Evolutionary conservation across 2,329 filamentous ascomycete species (phyloP).

Genomic region (Pestalotiopsis sp.): DNA sequence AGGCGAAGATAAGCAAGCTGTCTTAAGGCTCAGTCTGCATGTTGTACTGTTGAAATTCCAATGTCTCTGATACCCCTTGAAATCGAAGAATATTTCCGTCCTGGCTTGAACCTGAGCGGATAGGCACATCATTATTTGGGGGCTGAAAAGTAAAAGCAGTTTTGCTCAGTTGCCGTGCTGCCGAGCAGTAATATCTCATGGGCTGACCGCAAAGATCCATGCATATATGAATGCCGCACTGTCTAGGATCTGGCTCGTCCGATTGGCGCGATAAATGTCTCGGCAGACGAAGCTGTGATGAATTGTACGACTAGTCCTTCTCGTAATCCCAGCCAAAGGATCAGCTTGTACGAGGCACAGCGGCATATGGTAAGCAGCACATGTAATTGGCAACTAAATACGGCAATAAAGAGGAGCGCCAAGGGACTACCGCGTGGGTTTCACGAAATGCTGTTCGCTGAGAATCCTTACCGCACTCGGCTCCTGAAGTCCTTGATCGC

Average conservation of each 20-base stretch:
- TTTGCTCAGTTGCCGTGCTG: not conserved
- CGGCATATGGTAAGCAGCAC: not conserved
- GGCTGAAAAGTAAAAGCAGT: not conserved
- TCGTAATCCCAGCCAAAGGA: not conserved
- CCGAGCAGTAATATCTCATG: not conserved
- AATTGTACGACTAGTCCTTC: not conserved
- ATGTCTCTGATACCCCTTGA: conserved; percentile 7
- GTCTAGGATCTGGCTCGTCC: not conserved
- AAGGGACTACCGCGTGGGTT: not conserved
- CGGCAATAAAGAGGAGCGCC: not conserved
- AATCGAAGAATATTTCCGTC: conserved; percentile 1
- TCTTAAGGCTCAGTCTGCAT: conserved; percentile 26
- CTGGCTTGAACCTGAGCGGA: not conserved
- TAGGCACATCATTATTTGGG: not conserved
- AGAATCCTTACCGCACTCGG: not conserved
- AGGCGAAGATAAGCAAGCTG: conserved; percentile 69
- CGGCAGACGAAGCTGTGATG: not conserved
- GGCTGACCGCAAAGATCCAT: not conserved
- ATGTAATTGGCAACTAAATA: not conserved
- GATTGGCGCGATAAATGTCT: not conserved
- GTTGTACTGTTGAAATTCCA: not conserved
- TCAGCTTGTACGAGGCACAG: not conserved
- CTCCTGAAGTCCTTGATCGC: not conserved
- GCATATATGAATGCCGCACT: not conserved
- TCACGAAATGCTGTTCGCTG: not conserved